These are phyloP conservation scores for Aspergillus glaucus DNA, from an alignment of 2,329 filamentous ascomycete genomes.

Conservation along the genomic window DNA sequence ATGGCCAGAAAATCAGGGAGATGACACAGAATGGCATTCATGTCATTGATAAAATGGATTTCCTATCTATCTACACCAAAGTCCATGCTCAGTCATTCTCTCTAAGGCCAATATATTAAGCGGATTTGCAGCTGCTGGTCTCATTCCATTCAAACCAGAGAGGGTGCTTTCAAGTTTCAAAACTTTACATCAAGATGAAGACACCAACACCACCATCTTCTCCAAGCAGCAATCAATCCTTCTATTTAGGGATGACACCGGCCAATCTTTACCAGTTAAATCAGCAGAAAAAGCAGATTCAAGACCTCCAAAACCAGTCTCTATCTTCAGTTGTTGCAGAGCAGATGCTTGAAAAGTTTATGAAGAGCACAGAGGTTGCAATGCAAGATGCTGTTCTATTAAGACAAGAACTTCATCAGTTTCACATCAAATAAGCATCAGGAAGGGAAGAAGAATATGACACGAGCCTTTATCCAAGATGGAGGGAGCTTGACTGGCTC, in stretches of 20 bases:
- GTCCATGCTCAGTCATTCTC: background rate
- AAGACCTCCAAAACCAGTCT: no score
- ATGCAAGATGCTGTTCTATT: background rate
- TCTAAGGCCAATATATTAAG: background rate
- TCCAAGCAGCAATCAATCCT: background rate
- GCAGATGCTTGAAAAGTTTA: background rate
- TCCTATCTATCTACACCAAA: background rate
- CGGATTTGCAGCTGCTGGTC: background rate
- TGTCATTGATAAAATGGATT: background rate
- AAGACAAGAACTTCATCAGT: no score
- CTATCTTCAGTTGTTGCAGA: background rate
- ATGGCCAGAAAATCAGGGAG: background rate
- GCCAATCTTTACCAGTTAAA: no score
- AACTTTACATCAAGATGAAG: background rate
- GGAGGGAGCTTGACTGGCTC: no score
- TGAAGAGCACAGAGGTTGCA: background rate
- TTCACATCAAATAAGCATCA: no score
- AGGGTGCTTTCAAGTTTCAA: constrained; percentile 1
- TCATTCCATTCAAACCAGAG: background rate
- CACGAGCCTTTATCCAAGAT: no score
- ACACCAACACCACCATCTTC: background rate
- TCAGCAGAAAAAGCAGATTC: no score
- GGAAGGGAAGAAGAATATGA: no score
- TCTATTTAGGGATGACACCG: background rate
- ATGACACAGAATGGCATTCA: background rate